A percentile compares a stretch with the other conserved stretches of the same genome.
These are phyloP conservation scores for Asclepias syriaca DNA, from an alignment of 257 asterid genomes.

Conservation along the genomic window DNA sequence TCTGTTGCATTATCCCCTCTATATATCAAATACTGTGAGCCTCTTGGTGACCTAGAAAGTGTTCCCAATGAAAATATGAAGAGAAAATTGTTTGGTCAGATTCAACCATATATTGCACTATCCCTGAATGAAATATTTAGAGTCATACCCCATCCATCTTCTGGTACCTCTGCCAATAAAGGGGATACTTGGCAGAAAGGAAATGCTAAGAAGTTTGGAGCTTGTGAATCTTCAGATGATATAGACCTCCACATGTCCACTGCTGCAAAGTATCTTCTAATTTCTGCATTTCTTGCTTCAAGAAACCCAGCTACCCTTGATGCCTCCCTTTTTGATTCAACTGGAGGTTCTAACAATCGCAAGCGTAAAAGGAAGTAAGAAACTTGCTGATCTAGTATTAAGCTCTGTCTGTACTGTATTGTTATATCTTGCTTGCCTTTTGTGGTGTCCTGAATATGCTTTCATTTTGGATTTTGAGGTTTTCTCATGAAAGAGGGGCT, in stretches of 20 bases:
- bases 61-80: constrained; percentile 54
- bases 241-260: constrained; percentile 79
- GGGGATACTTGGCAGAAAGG: constrained; percentile 36
- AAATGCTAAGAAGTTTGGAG: constrained; percentile 37
- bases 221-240: constrained; percentile 38
- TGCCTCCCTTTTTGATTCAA: constrained; percentile 89
- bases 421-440: neutral
- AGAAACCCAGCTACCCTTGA: constrained; percentile 98
- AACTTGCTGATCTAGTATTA: constrained; percentile 8
- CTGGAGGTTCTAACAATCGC: constrained; percentile 70
- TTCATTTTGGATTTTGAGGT: constrained; percentile 1
- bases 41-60: constrained; percentile 49
- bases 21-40: constrained; percentile 81
- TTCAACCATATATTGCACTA: constrained; percentile 54
- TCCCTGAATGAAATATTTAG: constrained; percentile 61
- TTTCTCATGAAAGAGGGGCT: neutral
- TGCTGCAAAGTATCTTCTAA: constrained; percentile 81
- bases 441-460: neutral
- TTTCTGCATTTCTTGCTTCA: constrained; percentile 93
- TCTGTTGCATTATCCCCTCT: constrained; percentile 60
- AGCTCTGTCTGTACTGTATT: neutral
- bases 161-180: constrained; percentile 36
- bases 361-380: constrained; percentile 85
- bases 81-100: constrained; percentile 54
- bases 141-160: constrained; percentile 36